A percentile compares a stretch with the other conserved stretches of the same genome.
Evolutionary conservation across 192 early-diverging fungal species (phyloP).

Genomic region (Coemansia sp.): DNA sequence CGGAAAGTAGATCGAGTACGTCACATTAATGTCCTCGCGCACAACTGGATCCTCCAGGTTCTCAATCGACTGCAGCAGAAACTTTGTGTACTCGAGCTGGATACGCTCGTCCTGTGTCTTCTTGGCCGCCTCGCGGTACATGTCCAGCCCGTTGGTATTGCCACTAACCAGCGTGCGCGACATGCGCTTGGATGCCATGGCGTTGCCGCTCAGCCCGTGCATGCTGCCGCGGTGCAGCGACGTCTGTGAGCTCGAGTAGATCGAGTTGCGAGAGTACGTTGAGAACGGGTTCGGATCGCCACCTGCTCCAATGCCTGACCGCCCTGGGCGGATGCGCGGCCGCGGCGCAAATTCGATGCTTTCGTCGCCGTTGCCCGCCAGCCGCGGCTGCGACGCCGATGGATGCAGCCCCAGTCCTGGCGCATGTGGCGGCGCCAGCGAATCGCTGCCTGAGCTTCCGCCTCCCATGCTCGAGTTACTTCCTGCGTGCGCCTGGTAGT

Average conservation of each 20-base stretch:
- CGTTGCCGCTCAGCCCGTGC: constrained; percentile 31
- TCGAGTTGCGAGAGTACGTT: constrained; percentile 56
- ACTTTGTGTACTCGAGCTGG: constrained; percentile 77
- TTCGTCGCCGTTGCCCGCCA: constrained; percentile 14
- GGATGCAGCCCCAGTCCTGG: constrained; percentile 33
- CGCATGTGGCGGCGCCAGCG: constrained; percentile 19
- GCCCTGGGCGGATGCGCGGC: constrained; percentile 40
- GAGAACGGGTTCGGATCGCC: constrained; percentile 50
- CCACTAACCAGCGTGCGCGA: constrained; percentile 54
- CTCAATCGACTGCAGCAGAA: constrained; percentile 68
- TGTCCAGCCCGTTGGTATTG: constrained; percentile 56
- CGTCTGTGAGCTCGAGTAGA: constrained; percentile 54
- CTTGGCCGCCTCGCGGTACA: constrained; percentile 74
- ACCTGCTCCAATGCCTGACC: constrained; percentile 20
- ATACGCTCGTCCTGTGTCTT: constrained; percentile 72
- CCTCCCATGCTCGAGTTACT: constrained; percentile 39
- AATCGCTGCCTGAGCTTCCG: constrained; percentile 22
- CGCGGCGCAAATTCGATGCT: constrained; percentile 34
- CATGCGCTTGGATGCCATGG: constrained; percentile 42
- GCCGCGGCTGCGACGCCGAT: constrained; percentile 44
- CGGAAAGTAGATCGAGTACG: constrained; percentile 53
- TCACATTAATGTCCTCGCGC: constrained; percentile 52
- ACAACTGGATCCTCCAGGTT: constrained; percentile 47
- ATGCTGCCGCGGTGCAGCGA: constrained; percentile 51
- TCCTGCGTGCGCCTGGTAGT: constrained; percentile 16